Evolutionary conservation across 2,329 filamentous ascomycete species (phyloP), one percentile per base, ranked within the genome.

Genomic region (Zymoseptoria passerinii): DNA sequence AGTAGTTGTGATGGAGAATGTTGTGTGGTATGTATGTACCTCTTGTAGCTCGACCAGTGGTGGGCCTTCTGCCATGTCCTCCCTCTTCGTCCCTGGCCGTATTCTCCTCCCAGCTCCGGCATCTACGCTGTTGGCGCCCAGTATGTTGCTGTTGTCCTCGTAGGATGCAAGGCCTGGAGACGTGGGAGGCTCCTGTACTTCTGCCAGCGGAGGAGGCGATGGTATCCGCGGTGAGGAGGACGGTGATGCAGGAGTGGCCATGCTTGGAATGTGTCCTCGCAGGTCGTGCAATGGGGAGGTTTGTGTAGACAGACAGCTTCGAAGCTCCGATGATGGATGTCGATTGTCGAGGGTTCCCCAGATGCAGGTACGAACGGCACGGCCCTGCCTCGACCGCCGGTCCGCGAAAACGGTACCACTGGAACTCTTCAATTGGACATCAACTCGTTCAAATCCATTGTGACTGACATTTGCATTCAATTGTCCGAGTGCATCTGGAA

Each of bases 191-290:
- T 95, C 86, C 76, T 97, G 92, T 66, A 96, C 94, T 76, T 99
- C 94, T 61, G 92, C 90, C 58, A 95, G 87, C 35, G 94, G 94
- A 59, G 94, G 94, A 61, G 94, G 94, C 74, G 91, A 96, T 60
- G 94, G 94, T 54, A 99, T 85, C 71, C 94, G 88, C 63, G 94
- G 92, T 52, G 92, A 96, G 75, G 84, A 92, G 63, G 89, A 87
- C 4, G 76, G 76, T 10, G 76, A 77, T 40, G 79, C 76, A 62
- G 78, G 62, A 59, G 61, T 55, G 5, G 50, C 50, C 61, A 62
- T 62, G 13, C 4, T 54, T 40, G n/a, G 50, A 19, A 16, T 5
- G 3, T 16, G 35, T 44, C 35, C 35, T 44, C 35, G 35, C 16
- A 44, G 35, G n/a, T 28, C 8, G 23, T 23, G 53, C 53, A 20